phyloP scores from a whole-genome alignment of 495 filamentous ascomycete genomes.

The Penicillium tannophilum region DNA sequence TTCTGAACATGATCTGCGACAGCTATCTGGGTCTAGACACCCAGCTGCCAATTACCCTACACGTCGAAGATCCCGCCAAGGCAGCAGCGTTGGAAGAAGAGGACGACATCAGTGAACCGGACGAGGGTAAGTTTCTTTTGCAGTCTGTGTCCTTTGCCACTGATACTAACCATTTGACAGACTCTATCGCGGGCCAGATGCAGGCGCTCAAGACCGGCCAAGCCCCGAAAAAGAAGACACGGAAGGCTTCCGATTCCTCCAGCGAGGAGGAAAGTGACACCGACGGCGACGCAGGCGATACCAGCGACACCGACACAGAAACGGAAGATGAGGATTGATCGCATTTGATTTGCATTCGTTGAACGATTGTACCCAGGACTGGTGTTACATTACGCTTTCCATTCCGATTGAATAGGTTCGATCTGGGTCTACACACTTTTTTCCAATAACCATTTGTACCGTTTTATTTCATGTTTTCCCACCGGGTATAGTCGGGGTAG shows the following conservation, averaged over 20 bases:
- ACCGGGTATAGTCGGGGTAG: neutral
- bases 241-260: conserved; percentile 58
- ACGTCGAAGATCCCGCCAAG: conserved; percentile 88
- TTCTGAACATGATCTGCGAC: conserved; percentile 89
- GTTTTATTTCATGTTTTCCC: neutral
- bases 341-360: conserved; percentile 27
- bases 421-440: conserved; percentile 2
- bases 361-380: conserved; percentile 27
- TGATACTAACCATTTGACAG: conserved; percentile 51
- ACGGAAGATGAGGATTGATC: conserved; percentile 64
- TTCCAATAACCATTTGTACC: neutral
- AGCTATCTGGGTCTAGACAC: conserved; percentile 92
- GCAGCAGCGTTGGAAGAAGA: conserved; percentile 72
- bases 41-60: conserved; percentile 81
- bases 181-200: conserved; percentile 96
- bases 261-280: conserved; percentile 90
- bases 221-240: conserved; percentile 59
- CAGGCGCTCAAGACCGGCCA: conserved; percentile 76
- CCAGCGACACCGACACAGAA: conserved; percentile 79
- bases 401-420: conserved; percentile 12
- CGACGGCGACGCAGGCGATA: conserved; percentile 76
- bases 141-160: neutral
- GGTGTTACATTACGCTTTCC: conserved; percentile 20
- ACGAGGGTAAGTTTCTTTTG: conserved; percentile 73
- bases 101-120: conserved; percentile 96